Base-by-base conservation (phyloP, 1,284 basidiomycete genomes). In the Cryptococcus sp. region DNA sequence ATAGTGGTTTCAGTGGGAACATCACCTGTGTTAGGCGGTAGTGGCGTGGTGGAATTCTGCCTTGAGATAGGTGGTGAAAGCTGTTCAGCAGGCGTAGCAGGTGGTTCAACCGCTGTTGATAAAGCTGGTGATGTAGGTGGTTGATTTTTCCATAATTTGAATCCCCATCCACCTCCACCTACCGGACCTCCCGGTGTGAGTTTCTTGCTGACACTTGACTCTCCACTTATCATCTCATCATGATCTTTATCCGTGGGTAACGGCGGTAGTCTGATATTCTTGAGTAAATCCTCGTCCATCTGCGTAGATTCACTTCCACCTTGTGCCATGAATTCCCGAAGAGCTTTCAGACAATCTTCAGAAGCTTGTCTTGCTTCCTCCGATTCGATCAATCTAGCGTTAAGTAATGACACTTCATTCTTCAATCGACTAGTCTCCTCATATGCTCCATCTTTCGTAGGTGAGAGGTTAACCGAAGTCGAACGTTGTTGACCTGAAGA, bases 321-420 rank as follows among this genome's bases (percentile, higher is more conserved):
- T 11, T 49, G 43, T 1, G 85, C 84, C 64, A 96, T 92, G 70
- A 91, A 96, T 54, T 86, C 87, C 41, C 90, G 82, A 37, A 96
- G 78, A 0, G 88, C 88, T 54, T 83, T 84, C 58, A 89, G 84
- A 68, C 90, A 93, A 2, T 82, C 83, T 62, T 96, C 91, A n/a
- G 86, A 89, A 6, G 92, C 92, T 66, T 89, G 84, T 46, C 84
- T 81, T 2, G 89, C 90, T 72, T 96, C 92, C 57, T 83, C 86
- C 2, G 86, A 82, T 66, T 94, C 90, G 33, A 72, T 84, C 38
- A 95, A 74, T 54, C 86, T 83, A 14, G 79, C 71, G 60, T 83
- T 84, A 49, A 86, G 62, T 3, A 79, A 64, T 48, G 75, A 74
- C 42, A 92, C 64, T 67, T 92, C 86, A 57, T 81, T 81, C 50